phyloP scores from a whole-genome alignment of 2,329 filamentous ascomycete species.

The Diaporthe sp. region DNA sequence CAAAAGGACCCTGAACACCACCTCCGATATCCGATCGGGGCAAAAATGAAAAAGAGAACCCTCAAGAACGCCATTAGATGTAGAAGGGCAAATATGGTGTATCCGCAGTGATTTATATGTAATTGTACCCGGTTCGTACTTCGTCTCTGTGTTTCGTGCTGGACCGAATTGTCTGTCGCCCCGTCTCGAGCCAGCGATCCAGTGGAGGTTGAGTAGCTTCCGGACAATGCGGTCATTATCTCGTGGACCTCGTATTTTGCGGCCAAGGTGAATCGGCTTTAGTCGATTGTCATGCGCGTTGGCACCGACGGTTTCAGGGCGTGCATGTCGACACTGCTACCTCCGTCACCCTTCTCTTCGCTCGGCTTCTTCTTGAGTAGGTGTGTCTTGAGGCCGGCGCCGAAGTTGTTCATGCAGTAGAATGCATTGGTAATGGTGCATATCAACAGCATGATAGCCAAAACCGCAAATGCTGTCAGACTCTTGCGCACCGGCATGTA shows the following conservation, averaged over 20 bases:
- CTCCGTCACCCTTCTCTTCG: slow-evolving; percentile 69
- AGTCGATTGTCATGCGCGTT: slow-evolving; percentile 75
- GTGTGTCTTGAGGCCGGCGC: slow-evolving; percentile 89
- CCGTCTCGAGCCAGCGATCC: slow-evolving; percentile 29
- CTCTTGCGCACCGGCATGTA: slow-evolving; percentile 88
- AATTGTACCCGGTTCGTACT: slow-evolving; percentile 38
- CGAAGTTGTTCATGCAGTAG: slow-evolving; percentile 92
- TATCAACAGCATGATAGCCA: slow-evolving; percentile 90
- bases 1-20: slow-evolving; percentile 35
- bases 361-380: slow-evolving; percentile 69
- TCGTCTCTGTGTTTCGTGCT: slow-evolving; percentile 41
- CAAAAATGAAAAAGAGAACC: background rate
- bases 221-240: slow-evolving; percentile 39
- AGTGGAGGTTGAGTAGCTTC: slow-evolving; percentile 34
- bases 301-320: slow-evolving; percentile 69
- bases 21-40: slow-evolving; percentile 30
- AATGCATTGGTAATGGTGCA: slow-evolving; percentile 90
- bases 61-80: slow-evolving; percentile 39
- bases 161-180: slow-evolving; percentile 35
- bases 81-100: slow-evolving; percentile 27
- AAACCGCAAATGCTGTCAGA: slow-evolving; percentile 92
- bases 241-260: slow-evolving; percentile 35
- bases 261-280: slow-evolving; percentile 47
- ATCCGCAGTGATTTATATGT: slow-evolving; percentile 31
- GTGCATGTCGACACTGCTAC: slow-evolving; percentile 66